A percentile compares a stretch with the other conserved stretches of the same genome.
phyloP scores from a whole-genome alignment of 176 grass and related monocot genomes.

The Carex cristatella region DNA sequence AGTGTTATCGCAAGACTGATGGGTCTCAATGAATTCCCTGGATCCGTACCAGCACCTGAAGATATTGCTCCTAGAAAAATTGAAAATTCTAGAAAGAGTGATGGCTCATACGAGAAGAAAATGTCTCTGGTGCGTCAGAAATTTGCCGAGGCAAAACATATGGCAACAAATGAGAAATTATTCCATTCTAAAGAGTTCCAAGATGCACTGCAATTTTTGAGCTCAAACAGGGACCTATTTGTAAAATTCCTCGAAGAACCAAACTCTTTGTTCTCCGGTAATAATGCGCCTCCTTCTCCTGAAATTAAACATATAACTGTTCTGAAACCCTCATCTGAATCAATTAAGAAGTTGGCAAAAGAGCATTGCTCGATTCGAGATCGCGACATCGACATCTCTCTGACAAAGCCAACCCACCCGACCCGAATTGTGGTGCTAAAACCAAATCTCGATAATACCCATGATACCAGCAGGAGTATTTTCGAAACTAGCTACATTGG shows the following conservation, averaged over 20 bases:
- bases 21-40: conserved; percentile 59
- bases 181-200: conserved; percentile 89
- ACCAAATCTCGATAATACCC: conserved; percentile 39
- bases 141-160: conserved; percentile 78
- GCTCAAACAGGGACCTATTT: conserved; percentile 90
- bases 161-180: conserved; percentile 79
- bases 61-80: conserved; percentile 41
- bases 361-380: conserved; percentile 45
- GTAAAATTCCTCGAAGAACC: conserved; percentile 87
- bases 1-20: conserved; percentile 87
- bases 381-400: conserved; percentile 31
- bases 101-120: conserved; percentile 54
- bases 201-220: conserved; percentile 83
- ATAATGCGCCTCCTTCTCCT: conserved; percentile 37
- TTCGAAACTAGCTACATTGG: conserved; percentile 23
- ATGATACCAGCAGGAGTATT: conserved; percentile 27
- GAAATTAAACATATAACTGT: conserved; percentile 82
- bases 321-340: conserved; percentile 62
- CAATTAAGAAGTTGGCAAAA: conserved; percentile 36
- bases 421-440: conserved; percentile 95
- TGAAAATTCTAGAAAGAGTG: conserved; percentile 26
- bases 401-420: conserved; percentile 45
- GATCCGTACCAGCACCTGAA: background rate
- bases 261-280: conserved; percentile 44
- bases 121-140: conserved; percentile 80